Conservation (phyloP, 1,139 yeast species). For the Debaryomycetaceae sp. region DNA sequence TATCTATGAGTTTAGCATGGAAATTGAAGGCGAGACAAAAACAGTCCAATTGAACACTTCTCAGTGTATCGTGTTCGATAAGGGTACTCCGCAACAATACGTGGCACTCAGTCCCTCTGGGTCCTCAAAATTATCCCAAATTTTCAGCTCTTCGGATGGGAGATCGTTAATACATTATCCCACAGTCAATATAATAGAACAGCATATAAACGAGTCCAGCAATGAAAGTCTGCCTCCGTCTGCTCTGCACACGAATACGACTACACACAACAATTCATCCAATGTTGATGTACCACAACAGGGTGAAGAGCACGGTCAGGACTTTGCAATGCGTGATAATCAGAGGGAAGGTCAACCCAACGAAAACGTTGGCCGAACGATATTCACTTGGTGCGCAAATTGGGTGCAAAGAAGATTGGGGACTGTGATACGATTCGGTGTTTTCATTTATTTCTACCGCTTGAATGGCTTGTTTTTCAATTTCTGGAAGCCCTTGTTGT, state of each 20-base stretch:
- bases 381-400: not conserved
- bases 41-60: slow-evolving; percentile 30
- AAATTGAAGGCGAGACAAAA: slow-evolving; percentile 9
- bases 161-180: slow-evolving; percentile 20
- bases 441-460: slow-evolving; percentile 12
- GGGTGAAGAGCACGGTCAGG: not conserved
- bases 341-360: not conserved
- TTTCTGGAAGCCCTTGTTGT: slow-evolving; percentile 7
- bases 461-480: slow-evolving; percentile 9
- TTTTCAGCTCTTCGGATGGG: slow-evolving; percentile 13
- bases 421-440: slow-evolving; percentile 5
- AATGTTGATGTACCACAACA: not conserved
- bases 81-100: slow-evolving; percentile 34
- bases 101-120: slow-evolving; percentile 37
- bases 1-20: slow-evolving; percentile 20
- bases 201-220: not conserved
- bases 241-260: not conserved
- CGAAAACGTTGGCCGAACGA: not conserved
- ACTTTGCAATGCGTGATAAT: not conserved
- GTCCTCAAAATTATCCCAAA: slow-evolving; percentile 22
- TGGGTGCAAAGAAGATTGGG: not conserved
- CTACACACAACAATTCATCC: not conserved
- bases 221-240: not conserved
- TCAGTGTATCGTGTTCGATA: slow-evolving; percentile 43
- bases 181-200: slow-evolving; percentile 8